phyloP scores from a whole-genome alignment of 306 rosid genomes.

The Fagus crenata region DNA sequence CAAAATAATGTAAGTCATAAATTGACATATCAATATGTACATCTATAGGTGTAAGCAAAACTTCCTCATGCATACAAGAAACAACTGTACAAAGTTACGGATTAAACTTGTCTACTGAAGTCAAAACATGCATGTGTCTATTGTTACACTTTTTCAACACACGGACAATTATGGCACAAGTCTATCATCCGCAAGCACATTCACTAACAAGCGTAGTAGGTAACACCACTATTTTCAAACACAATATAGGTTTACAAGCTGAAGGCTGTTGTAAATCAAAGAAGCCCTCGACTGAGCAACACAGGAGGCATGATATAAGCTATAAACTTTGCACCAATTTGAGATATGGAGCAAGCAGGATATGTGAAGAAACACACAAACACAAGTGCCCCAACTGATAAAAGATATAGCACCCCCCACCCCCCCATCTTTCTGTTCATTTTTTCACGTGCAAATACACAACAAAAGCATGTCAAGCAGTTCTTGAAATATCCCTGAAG shows the following conservation, averaged over 20 bases:
- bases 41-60: not conserved
- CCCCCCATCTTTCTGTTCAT: not conserved
- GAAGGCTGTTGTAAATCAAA: too few species aligned
- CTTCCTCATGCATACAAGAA: not conserved
- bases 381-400: not conserved
- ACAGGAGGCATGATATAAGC: not conserved
- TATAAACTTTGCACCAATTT: not conserved
- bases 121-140: not conserved
- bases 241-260: too few species aligned
- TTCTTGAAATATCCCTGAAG: not conserved
- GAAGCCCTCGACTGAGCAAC: not conserved
- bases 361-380: not conserved
- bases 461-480: not conserved
- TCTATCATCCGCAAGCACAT: not conserved
- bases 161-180: not conserved
- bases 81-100: not conserved
- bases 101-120: not conserved
- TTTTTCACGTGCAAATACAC: not conserved
- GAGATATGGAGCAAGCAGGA: not conserved
- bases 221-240: too few species aligned
- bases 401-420: not conserved
- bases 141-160: not conserved
- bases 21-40: not conserved
- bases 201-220: too few species aligned
- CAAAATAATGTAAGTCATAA: constrained; percentile 8